phyloP scores from a whole-genome alignment of 2,329 filamentous ascomycete genomes.

The Nothophoma quercina region DNA sequence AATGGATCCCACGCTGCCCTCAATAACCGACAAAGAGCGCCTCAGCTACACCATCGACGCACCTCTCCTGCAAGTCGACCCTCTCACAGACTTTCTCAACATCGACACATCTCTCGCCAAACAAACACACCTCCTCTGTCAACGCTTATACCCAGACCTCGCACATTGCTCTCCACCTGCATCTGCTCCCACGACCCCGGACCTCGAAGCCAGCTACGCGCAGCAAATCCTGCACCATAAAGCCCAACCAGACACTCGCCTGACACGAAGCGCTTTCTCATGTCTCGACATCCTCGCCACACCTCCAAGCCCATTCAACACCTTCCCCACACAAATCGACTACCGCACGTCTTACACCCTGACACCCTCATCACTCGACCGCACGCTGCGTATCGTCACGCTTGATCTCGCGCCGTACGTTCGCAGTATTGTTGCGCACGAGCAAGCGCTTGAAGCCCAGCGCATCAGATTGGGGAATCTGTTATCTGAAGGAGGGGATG shows the following conservation, averaged over 20 bases:
- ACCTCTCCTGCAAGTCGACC: conserved; percentile 62
- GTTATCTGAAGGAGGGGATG: conserved; percentile 67
- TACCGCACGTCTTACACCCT: conserved; percentile 54
- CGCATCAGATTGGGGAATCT: conserved; percentile 69
- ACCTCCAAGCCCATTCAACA: conserved; percentile 28
- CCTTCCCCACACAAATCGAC: conserved; percentile 37
- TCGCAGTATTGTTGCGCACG: conserved; percentile 82
- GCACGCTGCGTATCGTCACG: conserved; percentile 69
- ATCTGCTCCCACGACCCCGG: neutral
- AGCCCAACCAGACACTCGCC: conserved; percentile 28
- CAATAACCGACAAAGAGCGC: conserved; percentile 61
- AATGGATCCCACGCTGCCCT: conserved; percentile 70
- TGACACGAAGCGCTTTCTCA: conserved; percentile 53
- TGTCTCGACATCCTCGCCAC: conserved; percentile 59
- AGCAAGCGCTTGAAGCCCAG: conserved; percentile 73
- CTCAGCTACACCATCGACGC: conserved; percentile 63
- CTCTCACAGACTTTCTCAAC: conserved; percentile 53
- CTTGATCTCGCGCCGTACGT: conserved; percentile 89
- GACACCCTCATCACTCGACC: conserved; percentile 78
- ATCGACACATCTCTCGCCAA: conserved; percentile 48
- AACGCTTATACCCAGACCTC: conserved; percentile 22
- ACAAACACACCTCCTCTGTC: conserved; percentile 29
- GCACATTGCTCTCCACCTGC: neutral
- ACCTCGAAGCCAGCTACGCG: conserved; percentile 26
- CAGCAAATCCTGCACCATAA: conserved; percentile 36